Evolutionary conservation across 176 grass and related monocot genomes (phyloP), one percentile per base, ranked within the genome.

Genomic region (Aegilops umbellulata): DNA sequence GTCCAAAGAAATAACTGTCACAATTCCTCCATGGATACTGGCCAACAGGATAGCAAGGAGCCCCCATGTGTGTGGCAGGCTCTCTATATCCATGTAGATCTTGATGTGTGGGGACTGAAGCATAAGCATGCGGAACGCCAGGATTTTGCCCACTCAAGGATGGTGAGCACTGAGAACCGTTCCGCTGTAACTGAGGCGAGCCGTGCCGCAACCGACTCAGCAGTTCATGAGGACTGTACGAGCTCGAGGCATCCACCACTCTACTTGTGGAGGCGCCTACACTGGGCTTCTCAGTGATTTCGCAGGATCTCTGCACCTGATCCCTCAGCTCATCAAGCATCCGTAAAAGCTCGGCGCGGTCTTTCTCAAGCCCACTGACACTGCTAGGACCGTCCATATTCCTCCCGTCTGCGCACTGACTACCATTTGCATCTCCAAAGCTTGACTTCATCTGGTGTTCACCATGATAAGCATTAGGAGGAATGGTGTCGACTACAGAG

Each of bases 241-340:
- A 95, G 47, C 74, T 79, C 39, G 91, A 64, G 7, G 72, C 65
- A 79, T 83, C 84, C 0, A 8, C 65, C 44, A n/a, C 51, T 70
- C 80, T 85, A 19, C 47, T 30, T 75, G 72, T 75, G 13, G 72
- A 75, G 7, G 72, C 42, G 49, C 42, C 47, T 49, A 8, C 72
- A 83, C 85, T 87, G 82, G 89, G 92, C 78, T 96, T 92, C 67
- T 89, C 87, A 17, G 80, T 68, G 14, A 90, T 91, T 83, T 98
- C 87, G 25, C 92, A 92, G 3, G 94, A 94, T 90, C 82, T 86
- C 70, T 96, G 93, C 7, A 98, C 88, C 83, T 96, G 92, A 44
- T 94, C 92, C 60, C 97, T 89, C 65, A 99, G 65, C 79, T 99
- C 94, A 93, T 94, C 92, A 29, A 99, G 94, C 88, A 96, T 90